Conservation (phyloP, 768 basidiomycete species). For the Epithele typhae region DNA sequence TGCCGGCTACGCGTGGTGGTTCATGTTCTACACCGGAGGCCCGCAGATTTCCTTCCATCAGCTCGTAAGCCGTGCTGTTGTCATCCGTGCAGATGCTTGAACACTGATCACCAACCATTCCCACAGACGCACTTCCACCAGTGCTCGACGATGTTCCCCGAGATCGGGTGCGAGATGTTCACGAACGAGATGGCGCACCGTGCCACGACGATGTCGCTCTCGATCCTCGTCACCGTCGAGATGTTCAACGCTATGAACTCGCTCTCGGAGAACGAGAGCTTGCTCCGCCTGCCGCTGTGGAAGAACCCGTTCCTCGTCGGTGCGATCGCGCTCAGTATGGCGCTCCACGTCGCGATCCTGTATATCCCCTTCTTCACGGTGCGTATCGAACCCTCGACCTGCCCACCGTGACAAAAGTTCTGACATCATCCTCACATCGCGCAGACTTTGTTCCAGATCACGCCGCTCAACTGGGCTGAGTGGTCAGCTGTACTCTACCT, state of each 20-base stretch:
- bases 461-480: slow-evolving; percentile 89
- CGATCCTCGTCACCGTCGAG: slow-evolving; percentile 92
- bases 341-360: slow-evolving; percentile 87
- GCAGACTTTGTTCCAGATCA: slow-evolving; percentile 84
- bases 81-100: not conserved
- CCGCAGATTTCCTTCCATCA: slow-evolving; percentile 94
- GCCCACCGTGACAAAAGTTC: not conserved
- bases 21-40: slow-evolving; percentile 83
- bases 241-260: slow-evolving; percentile 99
- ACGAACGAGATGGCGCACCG: slow-evolving; percentile 78
- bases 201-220: slow-evolving; percentile 95
- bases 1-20: slow-evolving; percentile 99
- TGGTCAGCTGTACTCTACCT: slow-evolving; percentile 92
- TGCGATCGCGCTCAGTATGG: slow-evolving; percentile 90
- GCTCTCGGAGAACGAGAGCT: slow-evolving; percentile 92
- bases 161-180: slow-evolving; percentile 96
- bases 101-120: not conserved
- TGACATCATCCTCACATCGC: not conserved
- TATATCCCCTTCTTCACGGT: slow-evolving; percentile 97
- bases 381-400: slow-evolving; percentile 25
- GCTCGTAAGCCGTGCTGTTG: slow-evolving; percentile 53
- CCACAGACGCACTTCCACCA: slow-evolving; percentile 94
- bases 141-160: slow-evolving; percentile 76
- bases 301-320: slow-evolving; percentile 90
- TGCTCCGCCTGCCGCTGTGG: slow-evolving; percentile 88